Evolutionary conservation across 192 early-diverging fungal species (phyloP).

Genomic region (Coemansia biformis): DNA sequence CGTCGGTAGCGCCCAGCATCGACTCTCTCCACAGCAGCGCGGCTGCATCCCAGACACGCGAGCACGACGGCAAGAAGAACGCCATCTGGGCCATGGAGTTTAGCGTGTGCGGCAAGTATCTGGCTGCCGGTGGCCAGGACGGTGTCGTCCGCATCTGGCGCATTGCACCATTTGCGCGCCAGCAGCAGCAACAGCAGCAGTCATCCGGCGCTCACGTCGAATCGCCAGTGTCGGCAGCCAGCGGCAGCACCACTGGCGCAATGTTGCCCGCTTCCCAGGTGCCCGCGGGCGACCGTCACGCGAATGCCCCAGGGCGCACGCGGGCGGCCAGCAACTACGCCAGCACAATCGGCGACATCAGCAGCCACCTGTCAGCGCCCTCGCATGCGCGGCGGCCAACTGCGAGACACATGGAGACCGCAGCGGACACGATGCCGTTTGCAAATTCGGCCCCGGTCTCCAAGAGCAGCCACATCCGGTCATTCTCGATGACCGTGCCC

Average conservation of each 20-base stretch:
- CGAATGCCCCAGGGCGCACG: too few relatives aligned
- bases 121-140: slow-evolving; percentile 79
- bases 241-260: slow-evolving; percentile 1
- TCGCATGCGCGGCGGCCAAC: slow-evolving; percentile 1
- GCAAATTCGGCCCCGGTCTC: slow-evolving; percentile 40
- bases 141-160: slow-evolving; percentile 66
- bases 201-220: background rate
- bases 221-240: slow-evolving; percentile 3
- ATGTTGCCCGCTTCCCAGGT: background rate
- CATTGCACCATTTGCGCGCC: slow-evolving; percentile 35
- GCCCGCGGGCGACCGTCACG: background rate
- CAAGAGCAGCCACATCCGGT: slow-evolving; percentile 23
- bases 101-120: slow-evolving; percentile 69
- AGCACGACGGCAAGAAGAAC: slow-evolving; percentile 5
- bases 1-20: slow-evolving; percentile 14
- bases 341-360: background rate
- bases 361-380: background rate
- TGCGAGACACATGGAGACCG: background rate
- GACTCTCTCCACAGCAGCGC: slow-evolving; percentile 6
- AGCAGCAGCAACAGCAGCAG: slow-evolving; percentile 28
- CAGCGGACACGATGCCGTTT: slow-evolving; percentile 15
- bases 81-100: slow-evolving; percentile 75
- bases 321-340: slow-evolving; percentile 2
- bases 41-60: background rate
- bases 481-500: slow-evolving; percentile 12